Evolutionary conservation across 2,329 filamentous ascomycete genomes (phyloP).

Genomic region (Madurella mycetomatis): DNA sequence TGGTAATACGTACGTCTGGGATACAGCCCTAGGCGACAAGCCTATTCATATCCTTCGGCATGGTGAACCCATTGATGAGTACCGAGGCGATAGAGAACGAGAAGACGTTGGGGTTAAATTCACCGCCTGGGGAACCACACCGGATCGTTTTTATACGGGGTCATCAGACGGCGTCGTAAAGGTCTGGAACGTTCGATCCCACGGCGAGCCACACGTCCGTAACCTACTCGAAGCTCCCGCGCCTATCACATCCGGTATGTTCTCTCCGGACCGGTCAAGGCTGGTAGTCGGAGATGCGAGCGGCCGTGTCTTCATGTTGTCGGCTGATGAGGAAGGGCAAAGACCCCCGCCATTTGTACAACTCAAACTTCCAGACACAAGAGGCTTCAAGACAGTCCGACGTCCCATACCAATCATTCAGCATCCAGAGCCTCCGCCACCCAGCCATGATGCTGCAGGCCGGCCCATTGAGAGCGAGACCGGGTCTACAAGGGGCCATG

Average conservation of each 20-base stretch:
- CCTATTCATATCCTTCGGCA: conserved; percentile 54
- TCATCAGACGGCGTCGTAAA: conserved; percentile 60
- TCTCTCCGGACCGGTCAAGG: conserved; percentile 52
- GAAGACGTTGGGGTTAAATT: conserved; percentile 63
- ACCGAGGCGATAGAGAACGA: conserved; percentile 43
- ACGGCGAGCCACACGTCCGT: conserved; percentile 43
- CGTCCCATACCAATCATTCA: conserved; percentile 46
- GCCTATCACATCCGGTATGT: conserved; percentile 54
- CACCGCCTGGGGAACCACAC: conserved; percentile 54
- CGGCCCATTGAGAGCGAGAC: conserved; percentile 21
- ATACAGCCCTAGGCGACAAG: conserved; percentile 51
- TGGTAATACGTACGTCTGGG: conserved; percentile 60
- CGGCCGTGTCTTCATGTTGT: conserved; percentile 54
- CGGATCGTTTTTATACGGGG: conserved; percentile 58
- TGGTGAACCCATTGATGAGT: conserved; percentile 41
- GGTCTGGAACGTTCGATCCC: conserved; percentile 56
- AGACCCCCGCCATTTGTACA: conserved; percentile 30
- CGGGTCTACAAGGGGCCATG: conserved; percentile 27
- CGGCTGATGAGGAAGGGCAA: conserved; percentile 42
- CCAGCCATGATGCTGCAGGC: conserved; percentile 24
- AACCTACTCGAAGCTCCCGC: conserved; percentile 51
- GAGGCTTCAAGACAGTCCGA: conserved; percentile 34
- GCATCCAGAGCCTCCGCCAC: conserved; percentile 47
- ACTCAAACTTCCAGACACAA: conserved; percentile 34
- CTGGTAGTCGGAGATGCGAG: conserved; percentile 58